These are phyloP conservation scores for Pterulicium gracile DNA, from an alignment of 1,284 basidiomycete species.

Conservation along the genomic window DNA sequence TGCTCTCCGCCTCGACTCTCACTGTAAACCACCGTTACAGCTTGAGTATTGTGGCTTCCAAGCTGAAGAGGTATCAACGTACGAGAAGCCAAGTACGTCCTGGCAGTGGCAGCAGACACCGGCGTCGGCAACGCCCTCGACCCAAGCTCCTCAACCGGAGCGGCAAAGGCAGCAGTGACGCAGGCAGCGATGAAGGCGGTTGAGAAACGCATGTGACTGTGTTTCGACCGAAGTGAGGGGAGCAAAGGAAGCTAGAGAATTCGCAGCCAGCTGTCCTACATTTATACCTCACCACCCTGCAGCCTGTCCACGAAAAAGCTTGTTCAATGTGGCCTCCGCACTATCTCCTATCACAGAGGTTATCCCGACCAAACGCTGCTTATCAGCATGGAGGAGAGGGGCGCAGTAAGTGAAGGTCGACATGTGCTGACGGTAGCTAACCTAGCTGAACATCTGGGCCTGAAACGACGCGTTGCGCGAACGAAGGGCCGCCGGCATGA, in stretches of 20 bases:
- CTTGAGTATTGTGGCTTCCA: background rate
- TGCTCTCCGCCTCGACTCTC: constrained; percentile 33
- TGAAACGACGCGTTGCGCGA: no score
- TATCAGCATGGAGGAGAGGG: no score
- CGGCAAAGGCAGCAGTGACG: background rate
- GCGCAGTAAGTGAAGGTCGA: no score
- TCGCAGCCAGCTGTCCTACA: background rate
- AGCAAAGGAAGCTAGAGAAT: background rate
- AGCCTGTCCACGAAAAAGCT: no score
- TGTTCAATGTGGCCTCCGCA: no score
- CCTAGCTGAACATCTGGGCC: no score
- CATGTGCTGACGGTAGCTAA: no score
- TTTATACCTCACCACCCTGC: no score
- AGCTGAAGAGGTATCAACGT: constrained; percentile 8
- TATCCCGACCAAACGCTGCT: no score
- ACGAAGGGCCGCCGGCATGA: no score
- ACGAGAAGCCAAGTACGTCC: constrained; percentile 26
- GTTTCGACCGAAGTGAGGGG: background rate
- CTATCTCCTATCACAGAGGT: no score
- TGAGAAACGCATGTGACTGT: background rate
- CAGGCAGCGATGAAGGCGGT: background rate
- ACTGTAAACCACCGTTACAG: constrained; percentile 17
- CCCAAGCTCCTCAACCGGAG: no score
- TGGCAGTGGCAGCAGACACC: constrained; percentile 26
- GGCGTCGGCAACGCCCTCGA: constrained; percentile 23